Conservation (phyloP, 345 rosid genomes). For the Triadica sebifera region DNA sequence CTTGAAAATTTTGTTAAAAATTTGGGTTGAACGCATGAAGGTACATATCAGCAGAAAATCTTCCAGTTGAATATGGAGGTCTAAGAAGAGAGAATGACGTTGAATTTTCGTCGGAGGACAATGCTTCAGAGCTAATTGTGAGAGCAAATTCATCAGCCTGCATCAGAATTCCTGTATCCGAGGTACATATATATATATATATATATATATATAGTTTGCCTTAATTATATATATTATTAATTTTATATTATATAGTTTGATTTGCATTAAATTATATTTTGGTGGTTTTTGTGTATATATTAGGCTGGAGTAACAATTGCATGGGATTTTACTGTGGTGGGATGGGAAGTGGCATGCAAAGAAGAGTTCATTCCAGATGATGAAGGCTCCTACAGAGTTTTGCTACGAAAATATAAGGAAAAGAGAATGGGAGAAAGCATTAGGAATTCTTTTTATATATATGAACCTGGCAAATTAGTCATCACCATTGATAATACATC, state of each 20-base stretch:
- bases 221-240: too few species aligned
- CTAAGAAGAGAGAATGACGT: constrained; percentile 42
- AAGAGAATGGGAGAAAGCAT: constrained; percentile 34
- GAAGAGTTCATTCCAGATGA: constrained; percentile 63
- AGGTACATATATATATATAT: constrained; percentile 28
- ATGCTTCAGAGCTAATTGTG: constrained; percentile 32
- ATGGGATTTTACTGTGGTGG: constrained; percentile 55
- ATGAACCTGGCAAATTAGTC: constrained; percentile 53
- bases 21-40: constrained; percentile 20
- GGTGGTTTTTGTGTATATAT: background rate
- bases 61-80: constrained; percentile 59
- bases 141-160: constrained; percentile 23
- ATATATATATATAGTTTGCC: background rate
- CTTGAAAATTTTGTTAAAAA: background rate
- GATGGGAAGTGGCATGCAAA: constrained; percentile 50
- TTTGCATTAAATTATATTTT: background rate
- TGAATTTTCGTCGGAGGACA: constrained; percentile 42
- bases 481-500: constrained; percentile 41
- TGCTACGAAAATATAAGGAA: constrained; percentile 27
- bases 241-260: background rate
- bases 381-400: constrained; percentile 54
- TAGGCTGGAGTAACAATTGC: constrained; percentile 47
- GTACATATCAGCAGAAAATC: constrained; percentile 47
- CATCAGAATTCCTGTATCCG: constrained; percentile 41
- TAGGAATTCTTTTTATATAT: constrained; percentile 51